A percentile compares a stretch with the other conserved stretches of the same genome.
These are phyloP conservation scores for Adenanthera pavonina DNA, from an alignment of 306 rosid genomes.

Conservation along the genomic window DNA sequence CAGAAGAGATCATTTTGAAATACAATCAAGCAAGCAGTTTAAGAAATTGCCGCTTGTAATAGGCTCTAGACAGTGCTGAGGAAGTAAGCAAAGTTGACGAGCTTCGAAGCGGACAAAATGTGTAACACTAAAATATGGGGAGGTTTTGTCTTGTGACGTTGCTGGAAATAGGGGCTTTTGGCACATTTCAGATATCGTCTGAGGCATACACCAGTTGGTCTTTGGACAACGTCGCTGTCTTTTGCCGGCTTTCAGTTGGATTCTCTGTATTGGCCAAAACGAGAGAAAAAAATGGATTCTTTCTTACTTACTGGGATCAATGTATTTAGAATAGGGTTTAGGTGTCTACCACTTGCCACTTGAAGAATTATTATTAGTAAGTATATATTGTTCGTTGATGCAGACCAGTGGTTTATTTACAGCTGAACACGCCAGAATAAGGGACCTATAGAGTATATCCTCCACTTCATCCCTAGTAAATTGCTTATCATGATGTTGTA, in stretches of 20 bases:
- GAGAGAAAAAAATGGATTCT: background rate
- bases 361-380: background rate
- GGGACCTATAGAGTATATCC: background rate
- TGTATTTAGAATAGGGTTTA: background rate
- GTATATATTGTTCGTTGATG: background rate
- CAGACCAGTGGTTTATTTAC: background rate
- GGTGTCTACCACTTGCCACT: background rate
- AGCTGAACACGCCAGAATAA: no score
- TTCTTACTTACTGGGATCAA: background rate
- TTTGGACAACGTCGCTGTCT: background rate
- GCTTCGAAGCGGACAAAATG: constrained; percentile 10
- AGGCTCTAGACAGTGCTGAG: background rate
- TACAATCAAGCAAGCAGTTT: background rate
- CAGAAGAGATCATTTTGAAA: background rate
- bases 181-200: background rate
- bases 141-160: constrained; percentile 13
- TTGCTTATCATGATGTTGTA: background rate
- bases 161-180: background rate
- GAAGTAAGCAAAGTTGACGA: background rate
- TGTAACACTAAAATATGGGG: background rate
- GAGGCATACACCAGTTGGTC: background rate
- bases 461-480: background rate
- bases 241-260: background rate
- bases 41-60: background rate
- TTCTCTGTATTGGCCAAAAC: background rate